Conservation (phyloP, 768 basidiomycete species). For the Phaeolepiota aurea region DNA sequence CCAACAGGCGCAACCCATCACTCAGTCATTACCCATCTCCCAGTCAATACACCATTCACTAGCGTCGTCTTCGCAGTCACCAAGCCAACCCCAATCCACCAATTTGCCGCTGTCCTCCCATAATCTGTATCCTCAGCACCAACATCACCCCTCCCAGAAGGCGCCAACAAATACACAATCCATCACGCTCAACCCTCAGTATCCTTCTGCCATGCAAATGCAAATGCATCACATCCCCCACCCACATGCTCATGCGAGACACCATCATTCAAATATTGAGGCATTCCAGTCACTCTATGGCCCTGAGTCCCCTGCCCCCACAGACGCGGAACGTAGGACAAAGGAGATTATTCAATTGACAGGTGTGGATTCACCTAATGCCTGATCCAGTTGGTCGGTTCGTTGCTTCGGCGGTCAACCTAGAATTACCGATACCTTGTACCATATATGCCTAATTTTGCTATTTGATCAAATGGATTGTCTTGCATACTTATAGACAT, state of each 20-base stretch:
- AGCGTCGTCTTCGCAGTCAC: neutral
- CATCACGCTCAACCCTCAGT: constrained; percentile 50
- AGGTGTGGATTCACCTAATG: constrained; percentile 22
- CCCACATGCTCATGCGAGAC: constrained; percentile 69
- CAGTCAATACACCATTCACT: constrained; percentile 1
- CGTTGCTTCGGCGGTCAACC: neutral
- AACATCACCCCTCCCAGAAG: constrained; percentile 11
- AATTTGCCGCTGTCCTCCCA: constrained; percentile 10
- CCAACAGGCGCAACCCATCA: constrained; percentile 10
- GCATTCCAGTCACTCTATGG: constrained; percentile 22
- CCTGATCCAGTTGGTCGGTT: constrained; percentile 5
- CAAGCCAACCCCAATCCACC: constrained; percentile 11
- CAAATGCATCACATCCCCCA: constrained; percentile 80
- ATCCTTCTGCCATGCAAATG: constrained; percentile 38
- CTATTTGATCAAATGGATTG: too few relatives aligned
- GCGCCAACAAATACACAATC: constrained; percentile 25
- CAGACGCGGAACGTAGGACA: constrained; percentile 31
- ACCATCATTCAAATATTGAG: constrained; percentile 52
- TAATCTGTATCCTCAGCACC: constrained; percentile 10
- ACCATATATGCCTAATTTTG: neutral
- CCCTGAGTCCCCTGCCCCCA: constrained; percentile 15
- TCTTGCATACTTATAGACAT: neutral
- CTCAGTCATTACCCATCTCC: constrained; percentile 5
- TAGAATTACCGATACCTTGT: neutral
- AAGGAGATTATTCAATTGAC: constrained; percentile 44